phyloP scores from a whole-genome alignment of 345 rosid genomes.

The Toxicodendron radicans region DNA sequence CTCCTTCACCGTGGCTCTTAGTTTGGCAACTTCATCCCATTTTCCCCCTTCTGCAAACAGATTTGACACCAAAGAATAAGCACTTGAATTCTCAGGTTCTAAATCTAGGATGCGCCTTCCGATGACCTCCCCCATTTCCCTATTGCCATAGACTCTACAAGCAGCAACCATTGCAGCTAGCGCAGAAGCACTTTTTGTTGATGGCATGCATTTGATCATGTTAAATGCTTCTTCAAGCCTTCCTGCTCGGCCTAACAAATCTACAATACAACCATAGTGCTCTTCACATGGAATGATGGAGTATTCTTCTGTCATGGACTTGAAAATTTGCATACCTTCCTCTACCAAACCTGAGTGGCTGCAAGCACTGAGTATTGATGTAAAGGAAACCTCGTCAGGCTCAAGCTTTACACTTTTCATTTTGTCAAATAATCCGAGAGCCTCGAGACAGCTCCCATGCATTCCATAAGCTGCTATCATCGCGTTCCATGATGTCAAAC shows the following conservation, averaged over 20 bases:
- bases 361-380: conserved; percentile 39
- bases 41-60: conserved; percentile 36
- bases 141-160: conserved; percentile 27
- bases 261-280: conserved; percentile 33
- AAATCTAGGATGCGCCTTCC: conserved; percentile 29
- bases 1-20: conserved; percentile 23
- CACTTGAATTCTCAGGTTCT: conserved; percentile 28
- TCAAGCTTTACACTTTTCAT: conserved; percentile 27
- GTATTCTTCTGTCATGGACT: conserved; percentile 31
- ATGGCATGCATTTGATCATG: conserved; percentile 21
- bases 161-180: conserved; percentile 36
- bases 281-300: conserved; percentile 20
- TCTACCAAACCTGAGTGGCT: conserved; percentile 40
- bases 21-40: conserved; percentile 34
- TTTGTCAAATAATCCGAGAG: conserved; percentile 27
- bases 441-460: conserved; percentile 32
- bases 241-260: conserved; percentile 42
- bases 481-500: conserved; percentile 36
- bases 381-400: conserved; percentile 37
- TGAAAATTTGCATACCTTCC: conserved; percentile 31
- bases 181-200: conserved; percentile 25
- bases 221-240: conserved; percentile 33
- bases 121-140: conserved; percentile 30
- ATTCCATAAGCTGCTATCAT: conserved; percentile 38
- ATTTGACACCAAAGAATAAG: conserved; percentile 28